Base-by-base conservation (phyloP, 192 early-diverging fungal genomes). In the Phlyctochytrium bullatum region DNA sequence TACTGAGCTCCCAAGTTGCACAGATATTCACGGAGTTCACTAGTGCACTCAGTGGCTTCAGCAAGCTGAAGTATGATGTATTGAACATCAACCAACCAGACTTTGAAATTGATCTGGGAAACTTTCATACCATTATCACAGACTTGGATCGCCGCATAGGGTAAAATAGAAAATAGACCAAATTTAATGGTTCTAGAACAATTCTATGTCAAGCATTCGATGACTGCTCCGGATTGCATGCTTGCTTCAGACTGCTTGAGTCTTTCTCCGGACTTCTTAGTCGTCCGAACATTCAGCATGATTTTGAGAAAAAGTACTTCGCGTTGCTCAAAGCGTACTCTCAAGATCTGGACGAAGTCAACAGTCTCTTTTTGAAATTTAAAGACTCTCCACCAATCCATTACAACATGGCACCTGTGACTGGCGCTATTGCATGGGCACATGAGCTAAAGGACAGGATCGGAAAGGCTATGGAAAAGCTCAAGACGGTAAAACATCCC, bases 391-490 rank as follows among this genome's bases (percentile, higher is more conserved):
- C 83, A 14, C 84, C 84, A 6, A 86, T 88, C 52, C 86, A 88
- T 65, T 85, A 87, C 72, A 88, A 88, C 68, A 84, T 86, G 84
- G 85, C 86, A 1, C 86, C 86, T 0, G 79, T 88, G 23, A 88
- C 86, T 4, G 86, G 86, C 14, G 81, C 82, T 12, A 79, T 88
- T 32, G 76, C 78, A 4, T 88, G 86, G 86, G 61, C 75, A 10
- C 78, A 83, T 69, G 86, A 88, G 71, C 64, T 88, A 47, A 87
- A 85, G 61, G 83, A 87, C 56, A 56, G 86, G 6, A 84, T 88
- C 53, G 72, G 58, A 31, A 83, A 84, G 54, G 73, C 80, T 2
- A 83, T 87, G 82, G 83, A 87, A 32, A 88, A 86, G 67, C 62
- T 88, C 30, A 83, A 85, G 58, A 81, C 76, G 31, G 83, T 87